A percentile compares a stretch with the other conserved stretches of the same genome.
Conservation (phyloP, 176 grass and related monocot species). For the Hordeum marinum region DNA sequence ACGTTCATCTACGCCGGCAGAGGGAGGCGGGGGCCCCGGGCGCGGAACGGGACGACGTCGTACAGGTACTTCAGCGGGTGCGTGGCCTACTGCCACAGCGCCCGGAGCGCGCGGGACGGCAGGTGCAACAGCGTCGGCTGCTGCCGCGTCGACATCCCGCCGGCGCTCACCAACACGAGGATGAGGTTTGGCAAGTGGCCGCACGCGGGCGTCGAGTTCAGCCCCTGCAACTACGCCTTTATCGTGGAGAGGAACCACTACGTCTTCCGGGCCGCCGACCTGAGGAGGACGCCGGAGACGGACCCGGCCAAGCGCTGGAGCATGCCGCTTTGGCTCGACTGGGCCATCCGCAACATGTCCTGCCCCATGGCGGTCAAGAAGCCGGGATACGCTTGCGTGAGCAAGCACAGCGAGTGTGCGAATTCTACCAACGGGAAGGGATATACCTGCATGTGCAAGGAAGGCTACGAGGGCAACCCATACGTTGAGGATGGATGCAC, state of each 20-base stretch:
- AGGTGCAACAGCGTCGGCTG: background rate
- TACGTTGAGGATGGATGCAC: too few relatives aligned
- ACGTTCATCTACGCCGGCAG: background rate
- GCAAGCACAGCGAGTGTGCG: background rate
- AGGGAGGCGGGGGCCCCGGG: too few relatives aligned
- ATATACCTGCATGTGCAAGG: too few relatives aligned
- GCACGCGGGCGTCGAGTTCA: background rate
- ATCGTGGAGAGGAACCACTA: background rate
- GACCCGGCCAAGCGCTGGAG: background rate
- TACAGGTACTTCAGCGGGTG: background rate
- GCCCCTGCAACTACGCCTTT: background rate
- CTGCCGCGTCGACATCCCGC: background rate
- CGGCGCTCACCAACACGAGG: background rate
- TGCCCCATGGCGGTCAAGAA: background rate
- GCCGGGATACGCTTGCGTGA: slow-evolving; percentile 13
- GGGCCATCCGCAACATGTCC: background rate
- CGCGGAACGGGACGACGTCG: too few relatives aligned
- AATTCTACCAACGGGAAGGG: too few relatives aligned
- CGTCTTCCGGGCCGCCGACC: background rate
- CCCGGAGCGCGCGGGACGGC: background rate
- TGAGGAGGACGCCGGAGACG: background rate
- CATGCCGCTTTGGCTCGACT: background rate
- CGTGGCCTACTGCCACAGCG: background rate
- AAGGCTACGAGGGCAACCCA: too few relatives aligned
- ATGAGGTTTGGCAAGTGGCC: background rate